Conservation (phyloP, 805 yeast genomes). For the Pichia membranifaciens region DNA sequence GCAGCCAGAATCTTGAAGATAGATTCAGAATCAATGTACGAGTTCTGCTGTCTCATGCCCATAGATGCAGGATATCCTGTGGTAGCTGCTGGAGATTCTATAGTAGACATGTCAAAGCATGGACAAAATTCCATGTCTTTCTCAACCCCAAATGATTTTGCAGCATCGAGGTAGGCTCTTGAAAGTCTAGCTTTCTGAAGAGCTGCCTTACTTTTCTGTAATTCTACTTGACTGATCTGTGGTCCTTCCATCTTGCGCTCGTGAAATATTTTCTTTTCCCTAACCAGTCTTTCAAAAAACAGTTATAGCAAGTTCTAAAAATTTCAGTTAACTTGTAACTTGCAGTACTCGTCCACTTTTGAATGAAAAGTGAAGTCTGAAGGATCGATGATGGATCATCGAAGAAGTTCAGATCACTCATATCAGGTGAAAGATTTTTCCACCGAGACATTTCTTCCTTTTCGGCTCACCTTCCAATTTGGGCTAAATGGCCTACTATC, state of each 20-base stretch:
- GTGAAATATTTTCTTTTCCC: too few species aligned
- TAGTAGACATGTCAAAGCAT: constrained; percentile 7
- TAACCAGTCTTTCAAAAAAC: too few species aligned
- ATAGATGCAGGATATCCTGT: constrained; percentile 6
- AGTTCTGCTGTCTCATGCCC: constrained; percentile 2
- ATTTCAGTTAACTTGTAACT: too few species aligned
- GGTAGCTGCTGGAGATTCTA: not conserved
- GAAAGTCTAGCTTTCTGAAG: constrained; percentile 27
- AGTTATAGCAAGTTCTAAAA: too few species aligned
- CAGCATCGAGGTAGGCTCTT: constrained; percentile 49
- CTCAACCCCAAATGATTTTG: constrained; percentile 64
- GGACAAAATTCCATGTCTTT: constrained; percentile 73
- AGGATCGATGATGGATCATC: too few species aligned
- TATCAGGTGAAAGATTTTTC: not conserved
- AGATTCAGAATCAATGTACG: constrained; percentile 11
- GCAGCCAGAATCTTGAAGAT: constrained; percentile 15
- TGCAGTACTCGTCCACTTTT: too few species aligned
- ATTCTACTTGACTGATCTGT: constrained; percentile 1
- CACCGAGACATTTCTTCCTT: not conserved
- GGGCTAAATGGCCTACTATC: not conserved
- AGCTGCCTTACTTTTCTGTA: not conserved
- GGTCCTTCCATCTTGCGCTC: not conserved
- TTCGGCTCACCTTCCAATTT: constrained; percentile 3
- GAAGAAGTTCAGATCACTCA: too few species aligned
- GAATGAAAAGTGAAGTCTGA: too few species aligned